Evolutionary conservation across 2,329 filamentous ascomycete genomes (phyloP).

Genomic region (Clarireedia paspali): DNA sequence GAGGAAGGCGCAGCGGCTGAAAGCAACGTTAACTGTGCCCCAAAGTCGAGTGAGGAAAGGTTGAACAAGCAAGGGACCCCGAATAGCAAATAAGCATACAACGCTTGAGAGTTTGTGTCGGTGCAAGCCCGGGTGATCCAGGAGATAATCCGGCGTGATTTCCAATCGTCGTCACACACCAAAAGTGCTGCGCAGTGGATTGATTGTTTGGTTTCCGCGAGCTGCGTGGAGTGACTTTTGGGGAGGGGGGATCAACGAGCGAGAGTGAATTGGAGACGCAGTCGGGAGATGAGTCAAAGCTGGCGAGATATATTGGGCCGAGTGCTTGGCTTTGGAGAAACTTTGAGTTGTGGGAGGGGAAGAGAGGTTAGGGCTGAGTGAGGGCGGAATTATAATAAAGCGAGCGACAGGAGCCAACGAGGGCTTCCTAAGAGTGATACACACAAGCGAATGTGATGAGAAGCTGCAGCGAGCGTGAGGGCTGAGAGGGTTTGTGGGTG

Average conservation of each 20-base stretch:
- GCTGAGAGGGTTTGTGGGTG: constrained; percentile 1
- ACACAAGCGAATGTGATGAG: constrained; percentile 28
- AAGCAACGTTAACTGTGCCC: constrained; percentile 25
- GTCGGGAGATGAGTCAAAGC: constrained; percentile 15
- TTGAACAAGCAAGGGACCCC: background rate
- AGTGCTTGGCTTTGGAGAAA: constrained; percentile 7
- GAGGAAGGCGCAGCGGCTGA: constrained; percentile 20
- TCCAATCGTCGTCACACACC: constrained; percentile 7
- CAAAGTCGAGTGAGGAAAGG: constrained; percentile 10
- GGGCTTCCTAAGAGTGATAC: constrained; percentile 50
- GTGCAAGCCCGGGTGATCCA: background rate
- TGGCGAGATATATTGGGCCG: constrained; percentile 19
- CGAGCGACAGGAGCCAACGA: constrained; percentile 70
- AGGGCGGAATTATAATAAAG: constrained; percentile 37
- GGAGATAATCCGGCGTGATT: constrained; percentile 8
- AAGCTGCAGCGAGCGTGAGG: constrained; percentile 12
- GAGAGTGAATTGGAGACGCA: constrained; percentile 6
- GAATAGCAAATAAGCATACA: constrained; percentile 23
- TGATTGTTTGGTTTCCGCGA: background rate
- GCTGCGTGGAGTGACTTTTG: too few relatives aligned
- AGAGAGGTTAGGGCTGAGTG: constrained; percentile 23
- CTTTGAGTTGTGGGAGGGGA: constrained; percentile 17
- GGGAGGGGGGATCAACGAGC: too few relatives aligned
- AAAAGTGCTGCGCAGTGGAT: background rate
- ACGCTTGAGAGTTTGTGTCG: constrained; percentile 1